These are phyloP conservation scores for Epichloe hybrida DNA, from an alignment of 2,329 filamentous ascomycete genomes.

Conservation along the genomic window DNA sequence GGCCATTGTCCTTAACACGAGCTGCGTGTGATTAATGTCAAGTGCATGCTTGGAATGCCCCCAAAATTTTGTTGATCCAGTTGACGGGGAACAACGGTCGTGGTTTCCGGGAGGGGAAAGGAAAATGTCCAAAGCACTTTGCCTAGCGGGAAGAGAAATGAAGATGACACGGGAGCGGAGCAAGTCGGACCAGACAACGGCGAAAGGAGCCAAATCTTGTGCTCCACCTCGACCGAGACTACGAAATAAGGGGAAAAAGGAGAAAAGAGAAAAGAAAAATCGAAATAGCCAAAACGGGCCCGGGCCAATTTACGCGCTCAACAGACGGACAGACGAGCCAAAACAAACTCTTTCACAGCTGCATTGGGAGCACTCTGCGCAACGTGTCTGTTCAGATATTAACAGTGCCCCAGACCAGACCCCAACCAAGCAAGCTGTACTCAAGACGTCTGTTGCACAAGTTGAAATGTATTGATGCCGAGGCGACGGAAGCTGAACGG, in stretches of 20 bases:
- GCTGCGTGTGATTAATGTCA: neutral
- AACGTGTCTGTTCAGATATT: neutral
- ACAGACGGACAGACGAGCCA: neutral
- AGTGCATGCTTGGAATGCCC: neutral
- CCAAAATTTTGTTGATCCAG: neutral
- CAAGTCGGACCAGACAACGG: neutral
- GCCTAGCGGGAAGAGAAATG: neutral
- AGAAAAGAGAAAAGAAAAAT: neutral
- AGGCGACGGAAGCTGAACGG: neutral
- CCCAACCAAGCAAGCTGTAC: neutral
- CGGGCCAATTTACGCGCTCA: neutral
- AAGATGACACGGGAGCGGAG: neutral
- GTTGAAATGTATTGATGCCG: neutral
- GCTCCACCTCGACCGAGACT: neutral
- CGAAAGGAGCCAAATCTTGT: neutral
- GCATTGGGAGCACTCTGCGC: neutral
- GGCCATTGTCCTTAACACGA: neutral
- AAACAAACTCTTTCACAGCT: neutral
- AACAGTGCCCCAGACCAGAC: neutral
- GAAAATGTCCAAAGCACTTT: neutral
- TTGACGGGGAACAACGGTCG: neutral
- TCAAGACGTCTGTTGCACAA: slow-evolving; percentile 1
- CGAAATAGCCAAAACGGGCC: neutral
- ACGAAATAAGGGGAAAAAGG: neutral
- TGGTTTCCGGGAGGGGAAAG: neutral